Conservation (phyloP, 768 basidiomycete genomes). For the Daedaleopsis nitida region DNA sequence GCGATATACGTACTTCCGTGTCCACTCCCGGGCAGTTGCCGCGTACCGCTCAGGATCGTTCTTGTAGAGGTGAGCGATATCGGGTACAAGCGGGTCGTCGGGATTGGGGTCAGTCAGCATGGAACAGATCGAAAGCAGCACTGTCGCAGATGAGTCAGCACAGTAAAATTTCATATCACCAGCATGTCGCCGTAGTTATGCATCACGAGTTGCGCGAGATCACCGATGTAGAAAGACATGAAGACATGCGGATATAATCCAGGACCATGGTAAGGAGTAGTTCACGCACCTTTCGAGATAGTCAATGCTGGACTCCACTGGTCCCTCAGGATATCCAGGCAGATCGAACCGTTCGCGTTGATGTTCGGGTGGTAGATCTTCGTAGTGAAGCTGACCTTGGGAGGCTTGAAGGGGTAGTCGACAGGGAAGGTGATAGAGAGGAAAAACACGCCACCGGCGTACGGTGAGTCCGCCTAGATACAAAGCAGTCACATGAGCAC, state of each 20-base stretch:
- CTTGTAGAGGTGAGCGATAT: constrained; percentile 99
- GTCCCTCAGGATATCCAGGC: constrained; percentile 96
- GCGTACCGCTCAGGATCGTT: constrained; percentile 97
- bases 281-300: constrained; percentile 87
- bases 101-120: constrained; percentile 99
- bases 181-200: not conserved
- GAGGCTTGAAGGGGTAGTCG: constrained; percentile 99
- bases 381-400: constrained; percentile 99
- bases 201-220: too few species aligned
- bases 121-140: constrained; percentile 96
- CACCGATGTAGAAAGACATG: too few species aligned
- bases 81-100: constrained; percentile 97
- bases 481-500: constrained; percentile 11
- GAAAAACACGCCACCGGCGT: constrained; percentile 99
- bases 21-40: constrained; percentile 98
- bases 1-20: constrained; percentile 80
- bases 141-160: constrained; percentile 41
- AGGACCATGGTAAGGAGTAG: not conserved
- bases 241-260: too few species aligned
- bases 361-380: constrained; percentile 99
- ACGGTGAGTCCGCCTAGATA: constrained; percentile 90
- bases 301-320: constrained; percentile 99
- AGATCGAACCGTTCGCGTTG: constrained; percentile 99
- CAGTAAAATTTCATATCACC: not conserved
- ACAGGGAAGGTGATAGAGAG: constrained; percentile 91